A percentile compares a stretch with the other conserved stretches of the same genome.
Conservation (phyloP, 208 protist genomes). For the Leishmania major region DNA sequence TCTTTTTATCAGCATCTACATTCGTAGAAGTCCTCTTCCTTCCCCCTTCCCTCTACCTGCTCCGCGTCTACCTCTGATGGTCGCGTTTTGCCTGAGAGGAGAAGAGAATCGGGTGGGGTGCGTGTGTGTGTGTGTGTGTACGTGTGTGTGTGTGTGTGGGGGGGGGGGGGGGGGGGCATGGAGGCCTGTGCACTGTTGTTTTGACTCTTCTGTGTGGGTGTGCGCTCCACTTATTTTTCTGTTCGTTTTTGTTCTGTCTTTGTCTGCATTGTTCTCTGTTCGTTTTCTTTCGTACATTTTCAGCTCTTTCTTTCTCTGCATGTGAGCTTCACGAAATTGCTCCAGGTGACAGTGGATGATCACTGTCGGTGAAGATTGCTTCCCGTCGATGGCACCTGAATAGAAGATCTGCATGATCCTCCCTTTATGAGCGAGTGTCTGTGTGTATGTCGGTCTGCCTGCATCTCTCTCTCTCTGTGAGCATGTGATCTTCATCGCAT, state of each 20-base stretch:
- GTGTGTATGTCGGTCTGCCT: not conserved
- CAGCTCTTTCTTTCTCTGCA: not conserved
- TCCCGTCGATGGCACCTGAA: not conserved
- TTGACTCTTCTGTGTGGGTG: not conserved
- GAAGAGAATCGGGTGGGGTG: no score
- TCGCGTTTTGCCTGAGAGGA: not conserved
- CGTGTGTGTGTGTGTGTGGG: not conserved
- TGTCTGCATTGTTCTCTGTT: not conserved
- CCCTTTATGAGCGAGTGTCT: slow-evolving; percentile 9
- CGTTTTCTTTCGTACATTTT: not conserved
- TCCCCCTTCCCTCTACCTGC: not conserved
- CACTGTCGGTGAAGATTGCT: not conserved
- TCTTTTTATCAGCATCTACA: not conserved
- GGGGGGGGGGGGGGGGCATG: not conserved
- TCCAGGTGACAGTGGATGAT: not conserved
- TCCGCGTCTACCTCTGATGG: not conserved
- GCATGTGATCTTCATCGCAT: not conserved
- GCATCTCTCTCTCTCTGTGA: slow-evolving; percentile 2
- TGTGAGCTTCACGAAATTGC: slow-evolving; percentile 5
- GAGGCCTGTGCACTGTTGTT: not conserved
- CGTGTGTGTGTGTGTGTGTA: no score
- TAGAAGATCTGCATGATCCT: not conserved
- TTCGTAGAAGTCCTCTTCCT: slow-evolving; percentile 1
- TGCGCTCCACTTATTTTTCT: not conserved
- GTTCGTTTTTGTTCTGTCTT: not conserved